Evolutionary conservation across 192 early-diverging fungal genomes (phyloP).

Genomic region (Chytriomyces sp.): DNA sequence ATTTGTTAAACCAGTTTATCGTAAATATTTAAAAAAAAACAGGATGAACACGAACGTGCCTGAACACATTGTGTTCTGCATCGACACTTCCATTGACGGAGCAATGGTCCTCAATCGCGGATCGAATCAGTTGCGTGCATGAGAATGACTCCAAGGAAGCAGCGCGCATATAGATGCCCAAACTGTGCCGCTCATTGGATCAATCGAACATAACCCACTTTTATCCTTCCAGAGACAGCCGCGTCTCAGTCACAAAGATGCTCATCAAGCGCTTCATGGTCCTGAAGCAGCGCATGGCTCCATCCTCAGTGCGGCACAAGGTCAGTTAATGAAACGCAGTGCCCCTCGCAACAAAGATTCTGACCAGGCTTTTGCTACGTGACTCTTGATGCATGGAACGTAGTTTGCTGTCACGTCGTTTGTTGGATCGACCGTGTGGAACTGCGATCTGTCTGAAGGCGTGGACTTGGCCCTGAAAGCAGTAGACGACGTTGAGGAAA

Average conservation of each 20-base stretch:
- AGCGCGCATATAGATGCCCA: no score
- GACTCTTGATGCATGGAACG: not conserved
- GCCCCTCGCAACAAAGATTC: not conserved
- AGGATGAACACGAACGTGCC: not conserved
- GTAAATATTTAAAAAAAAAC: no score
- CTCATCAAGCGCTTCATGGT: constrained; percentile 35
- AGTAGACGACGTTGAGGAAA: constrained; percentile 21
- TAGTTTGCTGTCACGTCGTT: constrained; percentile 36
- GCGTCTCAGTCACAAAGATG: constrained; percentile 29
- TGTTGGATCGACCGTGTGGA: constrained; percentile 22
- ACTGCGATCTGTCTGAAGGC: constrained; percentile 16
- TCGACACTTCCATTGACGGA: constrained; percentile 23
- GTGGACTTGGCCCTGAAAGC: constrained; percentile 5
- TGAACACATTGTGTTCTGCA: constrained; percentile 29
- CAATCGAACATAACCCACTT: not conserved
- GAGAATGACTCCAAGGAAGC: not conserved
- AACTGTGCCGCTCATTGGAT: no score
- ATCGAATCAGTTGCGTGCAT: not conserved
- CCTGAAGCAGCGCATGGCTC: not conserved
- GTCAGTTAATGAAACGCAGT: not conserved
- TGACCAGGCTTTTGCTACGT: constrained; percentile 5
- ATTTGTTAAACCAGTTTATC: no score
- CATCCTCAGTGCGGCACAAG: constrained; percentile 1
- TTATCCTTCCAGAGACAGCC: not conserved
- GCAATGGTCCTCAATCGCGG: not conserved